Base-by-base conservation (phyloP, 2,329 filamentous ascomycete genomes). In the Colletotrichum gigasporum region DNA sequence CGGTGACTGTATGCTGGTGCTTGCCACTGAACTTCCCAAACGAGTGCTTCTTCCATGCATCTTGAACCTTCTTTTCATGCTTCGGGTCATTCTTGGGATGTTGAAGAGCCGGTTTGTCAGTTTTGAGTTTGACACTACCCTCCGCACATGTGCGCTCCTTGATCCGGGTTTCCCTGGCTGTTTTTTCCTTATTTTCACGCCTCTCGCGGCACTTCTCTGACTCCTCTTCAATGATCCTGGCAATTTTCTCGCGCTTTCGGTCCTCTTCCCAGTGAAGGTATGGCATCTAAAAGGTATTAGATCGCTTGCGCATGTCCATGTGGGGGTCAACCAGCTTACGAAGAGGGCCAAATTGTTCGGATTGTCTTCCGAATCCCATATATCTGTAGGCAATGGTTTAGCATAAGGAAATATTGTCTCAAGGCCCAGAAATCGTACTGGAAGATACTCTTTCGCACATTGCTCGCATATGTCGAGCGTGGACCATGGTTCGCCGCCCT, bases 261-360 rank as follows among this genome's bases (percentile, higher is more conserved):
- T 78, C 76, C 0, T 74, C 78, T 32, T 81, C 79, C 78, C 78
- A 81, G 22, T 81, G 78, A 2, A 81, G 72, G 41, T 75, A 80
- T 2, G 78, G 77, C 73, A 79, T 76, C 77, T 80, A 18, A 0
- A 26, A 9, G 1, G 16, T 9, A 6, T 6, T 55, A 2, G 44
- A 22, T n/a, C 11, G 10, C 16, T 26, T 9, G 12, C 1, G 18
- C 42, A 11, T 5, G n/a, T 9, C 14, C 4, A 16, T 30, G 18
- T 18, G 16, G 9, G 18, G 11, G 22, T 14, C 11, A 28, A 18
- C n/a, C 14, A 22, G 48, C 45, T 16, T 66, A 75, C 73, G 63
- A 76, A 78, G 0, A 78, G 60, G 0, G 70, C 73, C 5, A 75
- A 24, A 22, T 75, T 75, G 6, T 70, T 68, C 4, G 69, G 68